Evolutionary conservation across 1,284 basidiomycete genomes (phyloP).

Genomic region (Clitocybe nebularis): DNA sequence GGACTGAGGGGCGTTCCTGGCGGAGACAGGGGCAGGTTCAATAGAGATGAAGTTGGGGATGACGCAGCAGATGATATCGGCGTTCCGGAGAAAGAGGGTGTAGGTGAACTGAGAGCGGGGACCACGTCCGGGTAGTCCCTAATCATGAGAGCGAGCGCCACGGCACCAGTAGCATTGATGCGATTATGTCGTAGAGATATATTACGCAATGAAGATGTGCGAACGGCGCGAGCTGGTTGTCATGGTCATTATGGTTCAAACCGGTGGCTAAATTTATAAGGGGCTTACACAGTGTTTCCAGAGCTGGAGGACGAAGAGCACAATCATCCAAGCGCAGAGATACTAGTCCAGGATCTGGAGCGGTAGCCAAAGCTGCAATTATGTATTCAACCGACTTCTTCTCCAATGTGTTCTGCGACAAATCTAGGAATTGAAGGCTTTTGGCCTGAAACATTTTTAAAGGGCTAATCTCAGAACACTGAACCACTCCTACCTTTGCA

Average conservation of each 20-base stretch:
- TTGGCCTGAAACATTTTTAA: slow-evolving; percentile 47
- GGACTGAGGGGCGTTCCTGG: slow-evolving; percentile 15
- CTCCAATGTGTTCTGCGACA: slow-evolving; percentile 87
- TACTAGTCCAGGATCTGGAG: slow-evolving; percentile 58
- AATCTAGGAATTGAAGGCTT: slow-evolving; percentile 78
- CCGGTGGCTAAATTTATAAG: not conserved
- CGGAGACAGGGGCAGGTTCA: slow-evolving; percentile 23
- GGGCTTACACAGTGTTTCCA: slow-evolving; percentile 74
- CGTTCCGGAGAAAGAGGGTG: slow-evolving; percentile 24
- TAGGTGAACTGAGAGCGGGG: slow-evolving; percentile 30
- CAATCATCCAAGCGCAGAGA: slow-evolving; percentile 85
- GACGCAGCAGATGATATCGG: slow-evolving; percentile 30
- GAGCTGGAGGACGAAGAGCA: slow-evolving; percentile 60
- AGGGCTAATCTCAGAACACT: not conserved
- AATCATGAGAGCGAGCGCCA: slow-evolving; percentile 93
- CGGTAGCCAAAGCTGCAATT: slow-evolving; percentile 61
- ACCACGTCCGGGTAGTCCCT: slow-evolving; percentile 86
- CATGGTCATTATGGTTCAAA: not conserved
- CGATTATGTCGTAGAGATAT: slow-evolving; percentile 86
- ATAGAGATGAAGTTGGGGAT: slow-evolving; percentile 30
- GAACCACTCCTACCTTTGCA: slow-evolving; percentile 47
- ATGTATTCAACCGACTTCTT: slow-evolving; percentile 83
- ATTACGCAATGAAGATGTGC: slow-evolving; percentile 79
- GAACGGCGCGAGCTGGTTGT: slow-evolving; percentile 67
- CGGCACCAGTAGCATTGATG: slow-evolving; percentile 79